Base-by-base conservation (phyloP, 1,284 basidiomycete species). In the Ustilago loliicola region DNA sequence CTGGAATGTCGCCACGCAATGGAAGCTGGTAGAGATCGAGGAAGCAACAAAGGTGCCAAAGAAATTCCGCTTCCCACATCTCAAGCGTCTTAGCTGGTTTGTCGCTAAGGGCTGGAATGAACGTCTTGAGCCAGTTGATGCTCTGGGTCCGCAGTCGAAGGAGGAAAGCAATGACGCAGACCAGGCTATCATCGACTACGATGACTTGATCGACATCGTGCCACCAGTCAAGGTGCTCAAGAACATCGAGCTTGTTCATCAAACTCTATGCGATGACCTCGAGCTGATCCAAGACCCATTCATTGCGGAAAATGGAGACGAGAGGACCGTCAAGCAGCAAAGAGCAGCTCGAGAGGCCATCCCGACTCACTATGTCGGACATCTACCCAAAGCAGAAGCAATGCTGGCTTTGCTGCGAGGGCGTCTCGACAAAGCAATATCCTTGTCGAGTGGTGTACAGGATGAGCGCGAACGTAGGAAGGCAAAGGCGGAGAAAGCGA, bases 31-130 rank as follows among this genome's bases (percentile, higher is more conserved):
- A 57, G 92, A 95, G 63, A 96, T 99, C 80, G 96, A 99, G 87
- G 93, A 94, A 71, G 90, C 91, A 2, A 98, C 96, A 2, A 92
- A 93, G 66, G 96, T 98, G 0, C 95, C 96, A 0, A 94, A 93
- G 86, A 95, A 95, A 85, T 98, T 98, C 87, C 90, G 95, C 47
- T 99, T 96, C 82, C 96, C 96, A 10, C 86, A 87, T 60, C 87
- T 87, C 51, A 80, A 86, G 64, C 81, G 80, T 3, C 80, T 87
- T 25, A 77, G 82, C 10, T 88, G 87, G 87, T 85, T 84, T 57
- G 86, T 87, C 17, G 86, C 82, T 6, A 47, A 51, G 13, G 80
- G 74, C 9, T 82, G 82, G 80, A 51, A 65, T 29, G 38, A 67
- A 13, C 72, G 79, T 23, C 68, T 82, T 3, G 70, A 66, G 29